These are phyloP conservation scores for Pythium insidiosum DNA, from an alignment of 352 stramenopile species.

Conservation along the genomic window DNA sequence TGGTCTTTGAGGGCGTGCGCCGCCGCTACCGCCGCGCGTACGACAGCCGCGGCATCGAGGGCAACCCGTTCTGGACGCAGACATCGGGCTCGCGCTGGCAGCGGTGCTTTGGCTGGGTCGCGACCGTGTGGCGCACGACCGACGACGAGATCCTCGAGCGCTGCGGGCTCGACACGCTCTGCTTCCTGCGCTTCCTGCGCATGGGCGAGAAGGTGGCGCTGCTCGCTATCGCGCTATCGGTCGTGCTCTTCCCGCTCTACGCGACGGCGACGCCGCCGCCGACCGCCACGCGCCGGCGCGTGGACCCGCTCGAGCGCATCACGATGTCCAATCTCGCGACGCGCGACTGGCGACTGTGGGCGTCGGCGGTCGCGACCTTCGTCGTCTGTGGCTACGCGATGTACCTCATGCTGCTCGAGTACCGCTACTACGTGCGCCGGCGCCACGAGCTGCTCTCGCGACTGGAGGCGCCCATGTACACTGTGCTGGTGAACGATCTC, in stretches of 20 bases:
- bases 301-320: conserved; percentile 54
- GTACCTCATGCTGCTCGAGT: conserved; percentile 49
- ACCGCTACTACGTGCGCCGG: conserved; percentile 43
- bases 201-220: conserved; percentile 62
- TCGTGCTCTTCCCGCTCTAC: conserved; percentile 60
- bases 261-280: conserved; percentile 28
- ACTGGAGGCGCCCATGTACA: conserved; percentile 59
- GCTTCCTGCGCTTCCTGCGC: conserved; percentile 59
- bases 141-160: conserved; percentile 61
- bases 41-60: conserved; percentile 29
- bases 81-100: background rate
- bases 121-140: conserved; percentile 23
- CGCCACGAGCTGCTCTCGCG: conserved; percentile 52
- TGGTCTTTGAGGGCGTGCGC: conserved; percentile 58
- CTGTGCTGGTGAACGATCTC: conserved; percentile 64
- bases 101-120: conserved; percentile 47
- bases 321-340: conserved; percentile 70
- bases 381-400: conserved; percentile 49
- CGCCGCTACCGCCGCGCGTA: conserved; percentile 45
- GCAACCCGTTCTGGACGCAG: conserved; percentile 23
- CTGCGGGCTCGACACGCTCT: conserved; percentile 71
- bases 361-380: conserved; percentile 38
- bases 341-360: conserved; percentile 51
- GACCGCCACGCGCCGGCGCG: conserved; percentile 8
- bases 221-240: conserved; percentile 45